A percentile compares a stretch with the other conserved stretches of the same genome.
Evolutionary conservation across 345 rosid species (phyloP).

Genomic region (Passiflora organensis): DNA sequence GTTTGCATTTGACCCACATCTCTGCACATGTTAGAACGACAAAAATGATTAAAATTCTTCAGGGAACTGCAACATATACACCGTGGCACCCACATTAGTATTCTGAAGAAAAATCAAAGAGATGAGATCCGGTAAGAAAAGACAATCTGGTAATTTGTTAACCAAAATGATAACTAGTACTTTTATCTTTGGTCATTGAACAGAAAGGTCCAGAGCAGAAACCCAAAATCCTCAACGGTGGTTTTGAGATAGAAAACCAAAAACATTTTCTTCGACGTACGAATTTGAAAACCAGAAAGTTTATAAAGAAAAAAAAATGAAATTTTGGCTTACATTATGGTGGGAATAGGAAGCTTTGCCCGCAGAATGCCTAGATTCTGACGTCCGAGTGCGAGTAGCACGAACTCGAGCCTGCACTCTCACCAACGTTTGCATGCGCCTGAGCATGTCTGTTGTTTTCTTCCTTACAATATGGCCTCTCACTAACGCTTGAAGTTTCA

Average conservation of each 20-base stretch:
- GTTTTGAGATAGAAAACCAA: too few species aligned
- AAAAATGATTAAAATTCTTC: slow-evolving; percentile 4
- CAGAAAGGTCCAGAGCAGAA: too few species aligned
- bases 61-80: too few species aligned
- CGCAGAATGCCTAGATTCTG: slow-evolving; percentile 15
- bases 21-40: slow-evolving; percentile 32
- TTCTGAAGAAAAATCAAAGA: too few species aligned
- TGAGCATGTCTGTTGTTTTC: slow-evolving; percentile 31
- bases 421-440: slow-evolving; percentile 31
- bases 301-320: background rate
- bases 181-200: too few species aligned
- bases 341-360: slow-evolving; percentile 11
- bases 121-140: too few species aligned
- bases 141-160: too few species aligned
- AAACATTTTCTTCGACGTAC: too few species aligned
- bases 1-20: slow-evolving; percentile 45
- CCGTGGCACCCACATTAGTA: too few species aligned
- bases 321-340: slow-evolving; percentile 17
- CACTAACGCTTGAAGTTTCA: slow-evolving; percentile 32
- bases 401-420: slow-evolving; percentile 27
- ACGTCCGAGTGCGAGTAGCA: slow-evolving; percentile 15
- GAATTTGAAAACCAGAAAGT: too few species aligned
- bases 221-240: too few species aligned
- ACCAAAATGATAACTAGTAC: too few species aligned
- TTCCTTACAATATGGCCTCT: slow-evolving; percentile 35